Evolutionary conservation across 106 monocot species (phyloP).

Genomic region (Agapanthus africanus): DNA sequence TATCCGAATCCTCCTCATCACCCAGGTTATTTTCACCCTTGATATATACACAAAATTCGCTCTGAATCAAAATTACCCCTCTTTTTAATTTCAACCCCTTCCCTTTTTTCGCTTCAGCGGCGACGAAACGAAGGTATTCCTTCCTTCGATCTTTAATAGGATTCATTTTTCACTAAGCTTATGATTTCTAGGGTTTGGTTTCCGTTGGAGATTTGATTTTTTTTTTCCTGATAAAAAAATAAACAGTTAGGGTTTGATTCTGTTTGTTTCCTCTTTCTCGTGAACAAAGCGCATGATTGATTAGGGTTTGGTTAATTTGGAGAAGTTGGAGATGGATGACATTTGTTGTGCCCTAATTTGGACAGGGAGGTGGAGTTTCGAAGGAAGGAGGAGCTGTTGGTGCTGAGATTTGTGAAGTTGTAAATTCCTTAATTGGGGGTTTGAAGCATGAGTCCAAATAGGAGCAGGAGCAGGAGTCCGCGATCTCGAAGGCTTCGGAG

Average conservation of each 20-base stretch:
- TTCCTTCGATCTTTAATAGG: background rate
- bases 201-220: background rate
- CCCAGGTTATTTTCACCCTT: no score
- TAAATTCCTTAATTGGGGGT: background rate
- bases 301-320: background rate
- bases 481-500: conserved; percentile 30
- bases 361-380: conserved; percentile 8
- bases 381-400: conserved; percentile 1
- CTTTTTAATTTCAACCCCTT: no score
- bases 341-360: conserved; percentile 11
- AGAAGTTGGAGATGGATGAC: conserved; percentile 4
- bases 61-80: background rate
- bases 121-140: background rate
- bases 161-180: background rate
- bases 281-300: background rate
- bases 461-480: conserved; percentile 40
- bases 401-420: background rate
- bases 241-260: background rate
- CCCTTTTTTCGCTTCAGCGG: background rate
- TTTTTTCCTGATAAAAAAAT: no score
- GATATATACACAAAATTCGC: no score
- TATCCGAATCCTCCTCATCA: background rate
- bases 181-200: background rate
- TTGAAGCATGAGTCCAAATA: conserved; percentile 31
- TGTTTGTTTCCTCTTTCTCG: background rate